Conservation (phyloP, 371 early-diverging fungal genomes). For the Rhizopus stolonifer region DNA sequence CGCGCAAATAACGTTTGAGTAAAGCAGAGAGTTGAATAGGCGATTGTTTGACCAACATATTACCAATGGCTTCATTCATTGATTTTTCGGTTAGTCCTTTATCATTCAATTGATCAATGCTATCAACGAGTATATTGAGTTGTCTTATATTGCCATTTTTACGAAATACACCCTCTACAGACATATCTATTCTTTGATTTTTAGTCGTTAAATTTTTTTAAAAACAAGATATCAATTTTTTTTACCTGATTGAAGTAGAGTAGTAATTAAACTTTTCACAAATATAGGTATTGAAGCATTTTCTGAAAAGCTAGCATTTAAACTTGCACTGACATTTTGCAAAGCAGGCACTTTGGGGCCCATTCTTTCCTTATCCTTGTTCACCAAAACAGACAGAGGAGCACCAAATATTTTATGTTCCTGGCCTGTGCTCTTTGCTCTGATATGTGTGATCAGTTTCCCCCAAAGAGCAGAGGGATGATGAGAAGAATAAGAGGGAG, state of each 20-base stretch:
- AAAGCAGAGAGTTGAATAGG: constrained; percentile 92
- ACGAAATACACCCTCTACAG: constrained; percentile 93
- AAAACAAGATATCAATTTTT: too few species aligned
- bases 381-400: constrained; percentile 22
- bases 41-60: constrained; percentile 60
- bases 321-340: constrained; percentile 49
- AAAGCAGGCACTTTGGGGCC: neutral
- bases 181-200: constrained; percentile 61
- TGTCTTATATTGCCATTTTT: constrained; percentile 95
- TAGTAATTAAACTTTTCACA: constrained; percentile 76
- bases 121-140: constrained; percentile 74
- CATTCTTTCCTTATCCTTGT: constrained; percentile 57
- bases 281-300: constrained; percentile 76
- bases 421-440: constrained; percentile 27
- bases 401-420: constrained; percentile 49
- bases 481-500: neutral
- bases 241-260: constrained; percentile 75
- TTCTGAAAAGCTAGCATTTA: constrained; percentile 37
- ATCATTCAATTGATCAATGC: constrained; percentile 28
- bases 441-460: constrained; percentile 56
- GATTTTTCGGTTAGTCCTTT: neutral
- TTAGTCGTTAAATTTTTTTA: neutral
- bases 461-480: constrained; percentile 51
- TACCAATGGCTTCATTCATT: neutral
- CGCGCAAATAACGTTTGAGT: constrained; percentile 92